Conservation (phyloP, 202 grass and related monocot genomes). For the Carex sylvatica region DNA sequence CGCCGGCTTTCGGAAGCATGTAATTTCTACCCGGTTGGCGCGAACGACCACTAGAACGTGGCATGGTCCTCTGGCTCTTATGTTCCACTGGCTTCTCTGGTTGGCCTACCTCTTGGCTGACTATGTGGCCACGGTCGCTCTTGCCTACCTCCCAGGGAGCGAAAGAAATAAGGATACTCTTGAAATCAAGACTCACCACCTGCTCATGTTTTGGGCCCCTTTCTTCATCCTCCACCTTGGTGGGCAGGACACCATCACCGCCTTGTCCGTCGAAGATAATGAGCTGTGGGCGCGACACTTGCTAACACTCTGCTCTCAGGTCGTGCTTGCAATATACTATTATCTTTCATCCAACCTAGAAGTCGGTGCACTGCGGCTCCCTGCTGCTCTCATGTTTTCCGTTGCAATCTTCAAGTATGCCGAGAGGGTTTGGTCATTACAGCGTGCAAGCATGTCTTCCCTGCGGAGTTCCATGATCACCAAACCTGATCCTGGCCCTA, state of each 20-base stretch:
- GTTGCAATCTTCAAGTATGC: slow-evolving; percentile 40
- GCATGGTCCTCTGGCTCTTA: too few relatives aligned
- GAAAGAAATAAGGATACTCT: neutral
- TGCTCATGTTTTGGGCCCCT: slow-evolving; percentile 48
- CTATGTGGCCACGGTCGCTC: too few relatives aligned
- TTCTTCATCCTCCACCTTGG: slow-evolving; percentile 66
- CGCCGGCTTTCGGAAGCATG: too few relatives aligned
- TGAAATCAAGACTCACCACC: neutral
- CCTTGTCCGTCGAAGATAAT: neutral
- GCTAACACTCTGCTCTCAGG: too few relatives aligned
- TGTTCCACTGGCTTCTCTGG: too few relatives aligned
- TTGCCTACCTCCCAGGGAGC: neutral
- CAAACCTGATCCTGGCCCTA: slow-evolving; percentile 42
- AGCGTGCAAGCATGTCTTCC: slow-evolving; percentile 46
- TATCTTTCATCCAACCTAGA: neutral
- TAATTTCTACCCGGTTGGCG: too few relatives aligned
- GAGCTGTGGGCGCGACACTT: too few relatives aligned
- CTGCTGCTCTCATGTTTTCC: slow-evolving; percentile 30
- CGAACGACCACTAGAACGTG: too few relatives aligned
- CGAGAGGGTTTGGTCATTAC: slow-evolving; percentile 32
- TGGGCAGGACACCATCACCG: slow-evolving; percentile 52
- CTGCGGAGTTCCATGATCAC: slow-evolving; percentile 53
- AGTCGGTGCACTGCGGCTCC: neutral
- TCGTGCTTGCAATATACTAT: too few relatives aligned
- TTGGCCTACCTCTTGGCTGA: too few relatives aligned